Percentiles rank a stretch among this genome's conserved stretches.
These are phyloP conservation scores for Cymbopogon citratus DNA, from an alignment of 176 grass and related monocot genomes.

Conservation along the genomic window DNA sequence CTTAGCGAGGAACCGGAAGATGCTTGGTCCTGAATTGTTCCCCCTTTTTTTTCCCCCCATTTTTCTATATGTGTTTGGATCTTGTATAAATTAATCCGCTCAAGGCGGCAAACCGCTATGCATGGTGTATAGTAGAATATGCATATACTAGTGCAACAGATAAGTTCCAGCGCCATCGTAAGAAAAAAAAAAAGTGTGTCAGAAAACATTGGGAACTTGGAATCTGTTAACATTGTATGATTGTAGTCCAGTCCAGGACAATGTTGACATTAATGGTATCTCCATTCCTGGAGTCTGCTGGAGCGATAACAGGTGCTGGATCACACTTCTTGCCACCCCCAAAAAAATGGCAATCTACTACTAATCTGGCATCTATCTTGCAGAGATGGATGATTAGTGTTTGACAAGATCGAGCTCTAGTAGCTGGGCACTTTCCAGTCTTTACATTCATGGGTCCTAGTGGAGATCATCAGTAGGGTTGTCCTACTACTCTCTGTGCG, in stretches of 20 bases:
- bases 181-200: not conserved
- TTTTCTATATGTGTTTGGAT: not conserved
- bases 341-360: not conserved
- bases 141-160: not conserved
- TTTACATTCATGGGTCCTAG: not conserved
- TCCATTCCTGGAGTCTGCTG: not conserved
- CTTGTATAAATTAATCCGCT: not conserved
- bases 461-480: not conserved
- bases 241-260: not conserved
- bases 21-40: not conserved
- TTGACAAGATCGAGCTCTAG: not conserved
- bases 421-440: constrained; percentile 11
- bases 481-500: not conserved
- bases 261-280: not conserved
- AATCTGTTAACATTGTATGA: too few species aligned
- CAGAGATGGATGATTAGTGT: not conserved
- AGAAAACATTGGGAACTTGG: not conserved
- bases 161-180: not conserved
- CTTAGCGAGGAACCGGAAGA: constrained; percentile 1
- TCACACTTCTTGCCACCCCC: not conserved
- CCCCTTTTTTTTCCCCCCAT: not conserved
- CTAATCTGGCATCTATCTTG: not conserved
- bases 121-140: not conserved
- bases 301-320: not conserved
- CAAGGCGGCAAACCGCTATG: not conserved